phyloP scores from a whole-genome alignment of 164 flowering plant genomes.

The Umbilicus rupestris region DNA sequence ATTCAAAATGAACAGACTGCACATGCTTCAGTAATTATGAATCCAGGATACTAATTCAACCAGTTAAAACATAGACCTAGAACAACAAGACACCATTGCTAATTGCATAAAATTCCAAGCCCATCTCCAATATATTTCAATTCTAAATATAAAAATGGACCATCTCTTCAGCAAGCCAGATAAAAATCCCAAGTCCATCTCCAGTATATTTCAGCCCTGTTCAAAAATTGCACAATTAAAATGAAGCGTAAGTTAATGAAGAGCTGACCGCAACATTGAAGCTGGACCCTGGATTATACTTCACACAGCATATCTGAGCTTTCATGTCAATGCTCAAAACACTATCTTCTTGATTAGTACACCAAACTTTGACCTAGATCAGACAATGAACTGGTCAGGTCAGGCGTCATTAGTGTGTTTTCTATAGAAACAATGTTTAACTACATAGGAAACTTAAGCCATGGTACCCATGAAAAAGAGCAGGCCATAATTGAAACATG shows the following conservation, averaged over 20 bases:
- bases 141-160: background rate
- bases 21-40: too few species aligned
- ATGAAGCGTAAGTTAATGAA: background rate
- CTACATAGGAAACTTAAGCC: too few species aligned
- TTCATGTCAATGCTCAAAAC: constrained; percentile 93
- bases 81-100: background rate
- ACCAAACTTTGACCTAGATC: constrained; percentile 93
- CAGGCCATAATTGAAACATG: too few species aligned
- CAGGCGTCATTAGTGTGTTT: background rate
- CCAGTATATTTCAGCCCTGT: background rate
- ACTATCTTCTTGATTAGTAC: constrained; percentile 94
- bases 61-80: background rate
- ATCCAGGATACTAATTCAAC: background rate
- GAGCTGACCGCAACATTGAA: constrained; percentile 61
- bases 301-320: constrained; percentile 96
- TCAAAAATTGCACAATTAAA: background rate
- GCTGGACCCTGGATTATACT: constrained; percentile 92
- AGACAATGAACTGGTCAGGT: too few species aligned
- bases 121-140: background rate
- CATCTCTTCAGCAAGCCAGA: background rate
- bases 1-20: background rate
- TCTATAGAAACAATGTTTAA: background rate
- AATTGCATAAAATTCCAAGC: background rate
- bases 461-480: too few species aligned
- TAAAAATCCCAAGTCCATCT: too few species aligned